Evolutionary conservation across 1,284 basidiomycete species (phyloP).

Genomic region (Ceratobasidium sp.): DNA sequence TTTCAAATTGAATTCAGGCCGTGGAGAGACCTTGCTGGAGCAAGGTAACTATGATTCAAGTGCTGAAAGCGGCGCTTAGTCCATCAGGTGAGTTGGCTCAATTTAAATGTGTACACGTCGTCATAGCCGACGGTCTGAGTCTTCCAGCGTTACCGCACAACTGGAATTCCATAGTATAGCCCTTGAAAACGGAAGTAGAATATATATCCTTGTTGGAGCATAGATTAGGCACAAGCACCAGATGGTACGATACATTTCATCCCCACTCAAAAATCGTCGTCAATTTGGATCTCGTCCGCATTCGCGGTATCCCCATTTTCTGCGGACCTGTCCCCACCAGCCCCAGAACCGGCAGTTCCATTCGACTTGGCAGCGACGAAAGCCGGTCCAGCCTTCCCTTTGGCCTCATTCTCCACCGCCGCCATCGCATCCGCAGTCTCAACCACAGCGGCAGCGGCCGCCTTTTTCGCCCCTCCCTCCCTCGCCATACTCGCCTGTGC

Average conservation of each 20-base stretch:
- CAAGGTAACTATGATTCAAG: too few species aligned
- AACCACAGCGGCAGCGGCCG: constrained; percentile 51
- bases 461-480: constrained; percentile 58
- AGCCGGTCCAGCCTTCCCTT: constrained; percentile 64
- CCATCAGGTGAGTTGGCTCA: too few species aligned
- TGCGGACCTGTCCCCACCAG: constrained; percentile 40
- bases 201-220: neutral
- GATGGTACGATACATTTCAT: constrained; percentile 13
- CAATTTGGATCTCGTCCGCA: constrained; percentile 84
- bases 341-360: constrained; percentile 53
- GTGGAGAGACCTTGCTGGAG: too few species aligned
- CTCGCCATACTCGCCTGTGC: constrained; percentile 83
- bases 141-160: too few species aligned
- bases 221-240: constrained; percentile 16
- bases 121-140: too few species aligned
- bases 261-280: constrained; percentile 64
- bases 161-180: neutral
- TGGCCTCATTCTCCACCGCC: constrained; percentile 62
- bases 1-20: too few species aligned
- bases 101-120: too few species aligned
- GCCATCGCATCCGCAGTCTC: constrained; percentile 65
- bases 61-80: too few species aligned
- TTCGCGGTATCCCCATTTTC: constrained; percentile 60
- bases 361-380: constrained; percentile 73
- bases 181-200: neutral